These are phyloP conservation scores for Metschnikowia gruessii DNA, from an alignment of 805 yeast species.

Conservation along the genomic window DNA sequence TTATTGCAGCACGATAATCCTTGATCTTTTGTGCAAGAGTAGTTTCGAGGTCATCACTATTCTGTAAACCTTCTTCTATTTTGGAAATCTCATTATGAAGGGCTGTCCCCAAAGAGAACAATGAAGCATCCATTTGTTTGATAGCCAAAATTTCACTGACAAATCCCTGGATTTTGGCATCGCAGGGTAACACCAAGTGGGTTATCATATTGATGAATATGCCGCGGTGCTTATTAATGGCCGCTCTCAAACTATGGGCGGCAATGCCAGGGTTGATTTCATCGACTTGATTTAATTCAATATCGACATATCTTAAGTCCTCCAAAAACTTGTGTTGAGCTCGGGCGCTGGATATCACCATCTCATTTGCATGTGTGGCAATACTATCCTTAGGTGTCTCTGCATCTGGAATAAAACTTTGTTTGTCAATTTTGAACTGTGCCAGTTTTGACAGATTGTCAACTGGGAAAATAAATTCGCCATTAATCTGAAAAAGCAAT, in stretches of 20 bases:
- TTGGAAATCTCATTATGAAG: slow-evolving; percentile 4
- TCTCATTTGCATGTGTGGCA: too few relatives aligned
- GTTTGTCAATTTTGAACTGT: background rate
- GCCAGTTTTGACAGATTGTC: background rate
- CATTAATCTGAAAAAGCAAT: background rate
- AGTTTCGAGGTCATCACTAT: background rate
- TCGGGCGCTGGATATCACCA: too few relatives aligned
- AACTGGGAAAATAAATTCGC: background rate
- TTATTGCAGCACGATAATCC: background rate
- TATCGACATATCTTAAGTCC: too few relatives aligned
- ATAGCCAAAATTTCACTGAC: slow-evolving; percentile 3
- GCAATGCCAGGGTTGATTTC: too few relatives aligned
- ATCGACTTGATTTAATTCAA: too few relatives aligned
- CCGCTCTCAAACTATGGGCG: background rate
- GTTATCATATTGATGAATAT: background rate
- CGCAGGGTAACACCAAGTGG: background rate
- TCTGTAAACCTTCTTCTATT: slow-evolving; percentile 1
- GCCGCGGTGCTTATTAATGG: background rate
- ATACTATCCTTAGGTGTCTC: too few relatives aligned
- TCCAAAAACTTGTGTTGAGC: too few relatives aligned
- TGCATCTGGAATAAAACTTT: too few relatives aligned
- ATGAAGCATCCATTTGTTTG: slow-evolving; percentile 3
- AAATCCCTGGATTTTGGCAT: slow-evolving; percentile 2
- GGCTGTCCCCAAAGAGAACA: slow-evolving; percentile 7
- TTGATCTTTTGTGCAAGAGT: too few relatives aligned